Percentiles rank a stretch among this genome's conserved stretches.
These are phyloP conservation scores for Cladosporium sp. DNA, from an alignment of 2,329 filamentous ascomycete genomes.

Conservation along the genomic window DNA sequence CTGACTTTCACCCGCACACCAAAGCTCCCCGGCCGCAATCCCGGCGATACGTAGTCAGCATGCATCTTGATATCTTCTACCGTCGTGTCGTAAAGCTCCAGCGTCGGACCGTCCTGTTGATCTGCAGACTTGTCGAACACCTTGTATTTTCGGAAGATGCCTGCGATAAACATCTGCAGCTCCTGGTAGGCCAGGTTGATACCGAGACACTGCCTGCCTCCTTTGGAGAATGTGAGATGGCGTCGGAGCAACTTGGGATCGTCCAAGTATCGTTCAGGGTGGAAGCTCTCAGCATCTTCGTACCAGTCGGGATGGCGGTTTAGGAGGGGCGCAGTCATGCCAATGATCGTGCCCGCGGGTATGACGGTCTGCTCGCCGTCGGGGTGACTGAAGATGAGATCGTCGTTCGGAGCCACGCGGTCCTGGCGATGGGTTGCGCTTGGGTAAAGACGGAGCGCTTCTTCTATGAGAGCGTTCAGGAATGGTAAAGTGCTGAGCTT, in stretches of 20 bases:
- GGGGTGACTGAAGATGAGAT: background rate
- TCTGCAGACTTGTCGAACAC: background rate
- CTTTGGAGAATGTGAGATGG: constrained; percentile 23
- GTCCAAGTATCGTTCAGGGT: background rate
- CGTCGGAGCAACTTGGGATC: constrained; percentile 10
- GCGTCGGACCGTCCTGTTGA: background rate
- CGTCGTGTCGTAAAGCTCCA: background rate
- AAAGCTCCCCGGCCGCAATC: background rate
- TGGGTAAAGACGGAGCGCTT: constrained; percentile 19
- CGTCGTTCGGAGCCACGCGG: constrained; percentile 11
- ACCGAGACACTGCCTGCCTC: constrained; percentile 23
- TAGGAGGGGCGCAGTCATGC: background rate
- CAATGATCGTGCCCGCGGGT: background rate
- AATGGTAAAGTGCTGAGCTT: constrained; percentile 4
- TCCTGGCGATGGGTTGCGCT: constrained; percentile 17
- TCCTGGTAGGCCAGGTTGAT: constrained; percentile 24
- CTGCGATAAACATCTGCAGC: constrained; percentile 22
- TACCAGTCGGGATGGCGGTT: background rate
- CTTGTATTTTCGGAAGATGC: constrained; percentile 20
- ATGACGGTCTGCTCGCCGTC: background rate
- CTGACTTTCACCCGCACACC: background rate
- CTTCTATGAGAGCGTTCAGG: constrained; percentile 18
- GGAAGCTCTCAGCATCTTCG: background rate
- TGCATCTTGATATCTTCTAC: background rate
- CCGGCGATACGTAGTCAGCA: background rate